Conservation (phyloP, 371 early-diverging fungal species). For the Nosema muscidifuracis region DNA sequence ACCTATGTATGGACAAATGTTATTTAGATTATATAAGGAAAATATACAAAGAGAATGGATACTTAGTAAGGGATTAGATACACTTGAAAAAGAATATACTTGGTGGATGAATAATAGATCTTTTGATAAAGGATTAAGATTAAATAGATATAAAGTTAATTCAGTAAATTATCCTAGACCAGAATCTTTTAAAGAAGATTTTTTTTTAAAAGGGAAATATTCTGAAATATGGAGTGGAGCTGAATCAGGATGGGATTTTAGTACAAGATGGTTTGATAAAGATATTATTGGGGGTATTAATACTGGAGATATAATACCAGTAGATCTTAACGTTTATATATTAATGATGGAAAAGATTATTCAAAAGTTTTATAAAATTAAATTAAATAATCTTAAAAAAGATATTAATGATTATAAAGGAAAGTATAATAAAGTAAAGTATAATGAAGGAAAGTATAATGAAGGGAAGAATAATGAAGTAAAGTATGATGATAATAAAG, state of each 20-base stretch:
- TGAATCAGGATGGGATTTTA: slow-evolving; percentile 80
- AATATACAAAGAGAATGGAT: slow-evolving; percentile 36
- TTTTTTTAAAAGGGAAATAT: slow-evolving; percentile 62
- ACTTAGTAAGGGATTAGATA: slow-evolving; percentile 40
- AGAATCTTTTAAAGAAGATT: slow-evolving; percentile 71
- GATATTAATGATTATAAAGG: too few species aligned
- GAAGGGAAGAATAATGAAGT: too few species aligned
- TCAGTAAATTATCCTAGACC: slow-evolving; percentile 66
- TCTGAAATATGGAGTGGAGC: slow-evolving; percentile 72
- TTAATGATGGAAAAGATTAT: slow-evolving; percentile 68
- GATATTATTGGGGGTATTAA: slow-evolving; percentile 60
- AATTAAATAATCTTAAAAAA: background rate
- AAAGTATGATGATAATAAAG: too few species aligned
- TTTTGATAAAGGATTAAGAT: background rate
- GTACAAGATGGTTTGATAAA: slow-evolving; percentile 67
- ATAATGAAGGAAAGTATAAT: too few species aligned
- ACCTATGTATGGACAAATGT: slow-evolving; percentile 64
- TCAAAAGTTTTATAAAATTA: slow-evolving; percentile 63
- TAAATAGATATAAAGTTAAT: slow-evolving; percentile 37
- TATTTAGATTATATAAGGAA: slow-evolving; percentile 30
- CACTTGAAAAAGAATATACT: slow-evolving; percentile 65
- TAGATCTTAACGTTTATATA: slow-evolving; percentile 75
- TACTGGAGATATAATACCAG: slow-evolving; percentile 69
- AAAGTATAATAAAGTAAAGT: too few species aligned
- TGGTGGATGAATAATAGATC: slow-evolving; percentile 67